Percentiles rank a stretch among this genome's conserved stretches.
Evolutionary conservation across 2,329 filamentous ascomycete genomes (phyloP).

Genomic region (Hypoxylon sp.): DNA sequence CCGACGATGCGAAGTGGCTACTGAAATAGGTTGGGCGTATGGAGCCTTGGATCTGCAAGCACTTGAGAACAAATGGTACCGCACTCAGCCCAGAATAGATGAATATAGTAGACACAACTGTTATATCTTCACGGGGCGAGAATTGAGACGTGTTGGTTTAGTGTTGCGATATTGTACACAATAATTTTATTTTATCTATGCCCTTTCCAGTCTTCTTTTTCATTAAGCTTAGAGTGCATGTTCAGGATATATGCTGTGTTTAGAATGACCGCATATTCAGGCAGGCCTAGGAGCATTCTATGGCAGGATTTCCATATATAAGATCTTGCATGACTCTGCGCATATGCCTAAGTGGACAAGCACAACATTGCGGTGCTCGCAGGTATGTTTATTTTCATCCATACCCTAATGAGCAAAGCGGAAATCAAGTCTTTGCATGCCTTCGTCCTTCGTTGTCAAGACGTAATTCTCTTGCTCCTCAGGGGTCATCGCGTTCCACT

Average conservation of each 20-base stretch:
- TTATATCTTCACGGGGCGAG: background rate
- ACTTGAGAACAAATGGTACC: background rate
- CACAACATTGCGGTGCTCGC: background rate
- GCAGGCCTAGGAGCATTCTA: background rate
- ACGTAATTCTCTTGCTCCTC: conserved; percentile 65
- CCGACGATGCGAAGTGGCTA: conserved; percentile 13
- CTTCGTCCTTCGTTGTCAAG: conserved; percentile 65
- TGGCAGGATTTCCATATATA: background rate
- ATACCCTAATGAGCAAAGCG: conserved; percentile 62
- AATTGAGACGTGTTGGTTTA: background rate
- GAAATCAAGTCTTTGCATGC: conserved; percentile 66
- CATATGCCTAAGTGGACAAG: background rate
- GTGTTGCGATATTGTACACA: background rate
- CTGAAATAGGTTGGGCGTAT: conserved; percentile 8
- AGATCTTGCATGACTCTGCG: background rate
- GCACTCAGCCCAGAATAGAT: background rate
- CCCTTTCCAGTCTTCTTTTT: background rate
- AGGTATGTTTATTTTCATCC: background rate
- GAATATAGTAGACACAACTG: background rate
- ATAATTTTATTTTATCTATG: background rate
- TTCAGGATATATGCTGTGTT: background rate
- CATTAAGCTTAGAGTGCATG: background rate
- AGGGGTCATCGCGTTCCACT: conserved; percentile 61
- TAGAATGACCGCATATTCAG: background rate
- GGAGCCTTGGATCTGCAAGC: conserved; percentile 13